These are phyloP conservation scores for Stagonosporopsis chrysanthemi DNA, from an alignment of 2,329 filamentous ascomycete genomes.

Conservation along the genomic window DNA sequence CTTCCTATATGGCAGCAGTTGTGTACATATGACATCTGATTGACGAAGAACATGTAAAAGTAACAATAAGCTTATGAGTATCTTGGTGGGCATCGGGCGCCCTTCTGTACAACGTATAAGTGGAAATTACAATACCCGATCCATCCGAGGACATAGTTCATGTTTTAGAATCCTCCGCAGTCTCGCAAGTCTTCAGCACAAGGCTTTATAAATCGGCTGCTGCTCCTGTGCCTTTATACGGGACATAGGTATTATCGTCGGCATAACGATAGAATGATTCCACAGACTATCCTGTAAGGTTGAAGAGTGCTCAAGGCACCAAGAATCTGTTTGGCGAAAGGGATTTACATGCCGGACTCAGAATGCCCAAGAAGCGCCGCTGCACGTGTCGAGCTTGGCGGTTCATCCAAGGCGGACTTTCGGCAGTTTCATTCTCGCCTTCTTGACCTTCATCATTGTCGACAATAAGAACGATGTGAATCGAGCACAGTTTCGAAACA, in stretches of 20 bases:
- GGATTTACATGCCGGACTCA: not conserved
- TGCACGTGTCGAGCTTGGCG: conserved; percentile 12
- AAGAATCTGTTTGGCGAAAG: not conserved
- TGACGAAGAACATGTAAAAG: not conserved
- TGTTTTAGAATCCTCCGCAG: no score
- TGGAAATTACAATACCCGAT: no score
- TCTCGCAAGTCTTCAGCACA: no score
- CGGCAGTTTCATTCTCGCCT: not conserved
- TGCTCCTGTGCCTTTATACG: no score
- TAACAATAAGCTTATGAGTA: not conserved
- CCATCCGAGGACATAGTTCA: no score
- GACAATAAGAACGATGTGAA: not conserved
- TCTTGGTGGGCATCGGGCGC: no score
- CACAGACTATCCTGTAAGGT: no score
- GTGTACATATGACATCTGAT: not conserved
- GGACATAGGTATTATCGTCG: no score
- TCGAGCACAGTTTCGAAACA: not conserved
- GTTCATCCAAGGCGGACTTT: conserved; percentile 1
- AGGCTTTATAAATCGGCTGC: no score
- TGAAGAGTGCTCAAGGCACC: not conserved
- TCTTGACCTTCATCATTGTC: not conserved
- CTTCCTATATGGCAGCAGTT: not conserved
- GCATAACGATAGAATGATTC: no score
- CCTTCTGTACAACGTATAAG: no score
- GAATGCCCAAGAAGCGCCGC: not conserved